Percentiles rank a stretch among this genome's conserved stretches.
Conservation (phyloP, 495 filamentous ascomycete species). For the Cairneyella variabilis region DNA sequence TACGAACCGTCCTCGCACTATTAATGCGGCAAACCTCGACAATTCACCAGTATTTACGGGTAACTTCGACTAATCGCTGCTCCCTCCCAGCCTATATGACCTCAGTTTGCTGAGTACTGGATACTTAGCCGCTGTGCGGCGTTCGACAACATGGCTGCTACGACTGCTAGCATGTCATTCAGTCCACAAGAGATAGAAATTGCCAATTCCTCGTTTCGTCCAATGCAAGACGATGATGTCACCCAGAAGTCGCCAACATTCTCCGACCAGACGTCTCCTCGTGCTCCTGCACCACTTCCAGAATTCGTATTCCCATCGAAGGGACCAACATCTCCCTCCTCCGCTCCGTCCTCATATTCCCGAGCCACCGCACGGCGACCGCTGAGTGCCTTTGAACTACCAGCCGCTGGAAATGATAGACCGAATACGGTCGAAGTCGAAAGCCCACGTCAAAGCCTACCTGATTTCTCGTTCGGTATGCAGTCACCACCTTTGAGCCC, state of each 20-base stretch:
- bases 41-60: background rate
- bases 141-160: slow-evolving; percentile 12
- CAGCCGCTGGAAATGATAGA: background rate
- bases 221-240: slow-evolving; percentile 18
- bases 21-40: background rate
- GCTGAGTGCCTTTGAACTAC: slow-evolving; percentile 39
- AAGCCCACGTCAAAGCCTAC: slow-evolving; percentile 34
- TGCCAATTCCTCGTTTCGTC: slow-evolving; percentile 19
- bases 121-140: slow-evolving; percentile 9
- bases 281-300: slow-evolving; percentile 60
- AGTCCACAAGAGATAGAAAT: slow-evolving; percentile 16
- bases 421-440: slow-evolving; percentile 20
- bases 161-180: slow-evolving; percentile 21
- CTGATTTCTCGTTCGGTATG: slow-evolving; percentile 54
- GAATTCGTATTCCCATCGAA: slow-evolving; percentile 63
- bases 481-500: slow-evolving; percentile 20
- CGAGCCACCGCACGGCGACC: slow-evolving; percentile 42
- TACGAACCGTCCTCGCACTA: background rate
- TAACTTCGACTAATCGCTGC: background rate
- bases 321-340: slow-evolving; percentile 32
- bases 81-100: slow-evolving; percentile 5
- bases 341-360: slow-evolving; percentile 42
- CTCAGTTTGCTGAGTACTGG: background rate
- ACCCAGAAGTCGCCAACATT: slow-evolving; percentile 10
- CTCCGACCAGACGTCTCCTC: slow-evolving; percentile 2